These are phyloP conservation scores for Chlamydomonas sp. DNA, from an alignment of 139 green algal genomes.

Conservation along the genomic window DNA sequence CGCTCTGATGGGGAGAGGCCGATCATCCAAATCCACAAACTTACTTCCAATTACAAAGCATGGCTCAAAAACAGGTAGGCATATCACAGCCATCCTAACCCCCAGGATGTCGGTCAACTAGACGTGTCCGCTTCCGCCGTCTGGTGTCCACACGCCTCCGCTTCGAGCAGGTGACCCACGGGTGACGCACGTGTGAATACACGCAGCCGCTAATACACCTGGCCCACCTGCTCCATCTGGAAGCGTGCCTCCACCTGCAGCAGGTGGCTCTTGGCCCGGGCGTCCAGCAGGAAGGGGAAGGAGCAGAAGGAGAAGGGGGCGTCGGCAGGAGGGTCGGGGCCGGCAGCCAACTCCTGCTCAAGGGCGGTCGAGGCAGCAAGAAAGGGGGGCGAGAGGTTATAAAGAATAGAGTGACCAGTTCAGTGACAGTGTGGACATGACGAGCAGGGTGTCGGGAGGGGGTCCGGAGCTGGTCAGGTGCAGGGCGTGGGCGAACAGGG, in stretches of 20 bases:
- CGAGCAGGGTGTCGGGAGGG: not conserved
- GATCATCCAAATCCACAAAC: not conserved
- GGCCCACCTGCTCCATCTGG: conserved; percentile 75
- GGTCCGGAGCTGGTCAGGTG: not conserved
- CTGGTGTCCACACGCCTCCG: too few species aligned
- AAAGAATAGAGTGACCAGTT: not conserved
- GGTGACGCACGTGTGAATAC: not conserved
- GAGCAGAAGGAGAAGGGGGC: conserved; percentile 91
- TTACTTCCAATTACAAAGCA: too few species aligned
- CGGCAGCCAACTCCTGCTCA: conserved; percentile 16
- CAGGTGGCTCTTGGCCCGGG: conserved; percentile 89
- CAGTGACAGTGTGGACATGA: too few species aligned
- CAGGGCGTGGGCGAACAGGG: too few species aligned
- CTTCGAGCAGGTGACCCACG: too few species aligned
- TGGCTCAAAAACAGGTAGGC: too few species aligned
- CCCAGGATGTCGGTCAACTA: too few species aligned
- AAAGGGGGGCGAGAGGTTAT: not conserved
- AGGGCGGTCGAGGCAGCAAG: conserved; percentile 9
- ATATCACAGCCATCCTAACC: too few species aligned
- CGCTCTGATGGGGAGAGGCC: conserved; percentile 43
- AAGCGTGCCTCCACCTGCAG: conserved; percentile 82
- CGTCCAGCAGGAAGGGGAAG: conserved; percentile 93
- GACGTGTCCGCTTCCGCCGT: too few species aligned
- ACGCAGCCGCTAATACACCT: not conserved
- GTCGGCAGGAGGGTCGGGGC: conserved; percentile 43